Evolutionary conservation across 345 rosid species (phyloP), one percentile per base, ranked within the genome.

Genomic region (Aegle marmelos): DNA sequence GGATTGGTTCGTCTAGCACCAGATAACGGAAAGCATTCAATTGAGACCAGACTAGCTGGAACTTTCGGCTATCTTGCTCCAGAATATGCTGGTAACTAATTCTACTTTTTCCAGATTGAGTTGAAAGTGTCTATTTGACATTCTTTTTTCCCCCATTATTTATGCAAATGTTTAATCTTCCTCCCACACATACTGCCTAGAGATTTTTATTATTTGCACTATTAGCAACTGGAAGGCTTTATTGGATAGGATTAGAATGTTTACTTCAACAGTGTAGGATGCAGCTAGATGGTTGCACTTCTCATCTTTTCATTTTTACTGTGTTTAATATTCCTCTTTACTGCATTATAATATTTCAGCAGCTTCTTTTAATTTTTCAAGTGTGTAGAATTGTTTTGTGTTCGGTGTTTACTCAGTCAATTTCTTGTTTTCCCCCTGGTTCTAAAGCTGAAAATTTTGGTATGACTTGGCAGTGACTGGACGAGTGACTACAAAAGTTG

Each of bases 1-100:
- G 88, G 88, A 68, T 74, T 85, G 71, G 86, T 85, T 58, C 88
- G 88, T 17, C 83, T 80, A 53, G 88, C 88, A 28, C 88, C 88
- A 4, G 86, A 75, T 78, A 71, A 85, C 28, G 74, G 80, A 82
- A 64, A 63, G 70, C 74, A 76, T 1, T 85, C 88, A 39, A 50
- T 83, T 59, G 84, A 81, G 50, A 85, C 88, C 9, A 82, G 84
- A 79, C 77, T 85, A 48, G 88, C 84, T 33, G 79, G 79, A 50
- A 76, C 79, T 37, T 76, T 76, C 27, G 79, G 79, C 27, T 76
- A 76, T 54, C 79, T 76, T 65, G 79, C 79, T 34, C 79, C 79
- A 53, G 79, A 76, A n/a, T 76, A 76, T 66, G 79, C 72, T 65
- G 79, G 79, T 76, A 76, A 31, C 10, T 66, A 9, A 61, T 41